phyloP scores from a whole-genome alignment of 2,329 filamentous ascomycete species.

The Colletotrichum chrysophilum region DNA sequence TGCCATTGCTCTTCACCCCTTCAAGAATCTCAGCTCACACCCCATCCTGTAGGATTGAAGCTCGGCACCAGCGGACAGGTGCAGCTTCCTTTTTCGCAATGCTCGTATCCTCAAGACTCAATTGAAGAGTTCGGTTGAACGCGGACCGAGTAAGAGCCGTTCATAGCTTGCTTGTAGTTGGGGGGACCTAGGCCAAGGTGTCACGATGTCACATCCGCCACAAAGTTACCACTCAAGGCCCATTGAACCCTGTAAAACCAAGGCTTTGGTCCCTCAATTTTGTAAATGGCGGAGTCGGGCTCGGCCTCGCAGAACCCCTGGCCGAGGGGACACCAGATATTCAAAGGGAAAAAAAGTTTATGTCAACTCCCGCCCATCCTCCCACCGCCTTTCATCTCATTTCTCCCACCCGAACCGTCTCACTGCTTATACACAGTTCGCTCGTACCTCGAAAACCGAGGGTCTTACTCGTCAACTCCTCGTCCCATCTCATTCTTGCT shows the following conservation, averaged over 20 bases:
- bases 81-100: not conserved
- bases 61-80: not conserved
- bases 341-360: not conserved
- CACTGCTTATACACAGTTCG: not conserved
- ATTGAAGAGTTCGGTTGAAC: not conserved
- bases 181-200: not conserved
- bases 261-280: not conserved
- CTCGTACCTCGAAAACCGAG: not conserved
- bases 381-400: not conserved
- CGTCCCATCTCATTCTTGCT: not conserved
- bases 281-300: not conserved
- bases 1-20: not conserved
- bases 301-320: not conserved
- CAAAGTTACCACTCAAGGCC: not conserved
- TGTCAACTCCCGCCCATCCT: not conserved
- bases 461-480: not conserved
- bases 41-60: not conserved
- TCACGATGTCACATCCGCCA: not conserved
- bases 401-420: not conserved
- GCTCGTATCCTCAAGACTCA: not conserved
- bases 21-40: not conserved
- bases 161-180: not conserved
- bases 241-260: not conserved
- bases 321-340: not conserved
- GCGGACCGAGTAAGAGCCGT: not conserved